A percentile compares a stretch with the other conserved stretches of the same genome.
These are phyloP conservation scores for Puccinellia tenuiflora DNA, from an alignment of 176 grass and related monocot genomes.

Conservation along the genomic window DNA sequence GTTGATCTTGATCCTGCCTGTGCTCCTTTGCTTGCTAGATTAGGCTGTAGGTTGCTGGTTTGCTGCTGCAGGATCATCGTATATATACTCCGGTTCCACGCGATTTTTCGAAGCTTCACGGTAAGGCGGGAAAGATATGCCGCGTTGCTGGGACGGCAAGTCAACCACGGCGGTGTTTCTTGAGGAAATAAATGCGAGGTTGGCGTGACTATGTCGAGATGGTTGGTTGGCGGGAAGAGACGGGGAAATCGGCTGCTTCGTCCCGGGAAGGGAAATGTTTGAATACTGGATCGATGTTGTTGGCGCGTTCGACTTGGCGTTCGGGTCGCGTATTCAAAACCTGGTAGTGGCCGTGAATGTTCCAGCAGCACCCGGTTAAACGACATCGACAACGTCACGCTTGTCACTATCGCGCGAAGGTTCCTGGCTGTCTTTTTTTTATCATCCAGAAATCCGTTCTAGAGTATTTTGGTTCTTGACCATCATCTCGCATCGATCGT, in stretches of 20 bases:
- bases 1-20: not conserved
- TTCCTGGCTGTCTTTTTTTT: too few relatives aligned
- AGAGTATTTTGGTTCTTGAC: too few relatives aligned
- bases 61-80: not conserved
- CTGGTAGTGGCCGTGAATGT: too few relatives aligned
- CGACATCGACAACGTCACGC: too few relatives aligned
- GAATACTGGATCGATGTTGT: not conserved
- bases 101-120: not conserved
- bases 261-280: not conserved
- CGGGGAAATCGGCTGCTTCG: not conserved
- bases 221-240: not conserved
- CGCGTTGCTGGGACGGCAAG: not conserved
- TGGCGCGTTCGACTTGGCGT: not conserved
- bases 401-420: too few relatives aligned
- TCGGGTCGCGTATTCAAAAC: too few relatives aligned
- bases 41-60: not conserved
- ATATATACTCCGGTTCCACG: not conserved
- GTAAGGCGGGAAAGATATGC: not conserved
- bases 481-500: too few relatives aligned
- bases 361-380: too few relatives aligned
- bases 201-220: too few relatives aligned
- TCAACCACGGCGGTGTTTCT: not conserved
- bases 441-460: too few relatives aligned
- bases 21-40: not conserved
- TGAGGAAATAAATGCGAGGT: not conserved